These are phyloP conservation scores for Emmonsia crescens DNA, from an alignment of 2,329 filamentous ascomycete genomes.

Conservation along the genomic window DNA sequence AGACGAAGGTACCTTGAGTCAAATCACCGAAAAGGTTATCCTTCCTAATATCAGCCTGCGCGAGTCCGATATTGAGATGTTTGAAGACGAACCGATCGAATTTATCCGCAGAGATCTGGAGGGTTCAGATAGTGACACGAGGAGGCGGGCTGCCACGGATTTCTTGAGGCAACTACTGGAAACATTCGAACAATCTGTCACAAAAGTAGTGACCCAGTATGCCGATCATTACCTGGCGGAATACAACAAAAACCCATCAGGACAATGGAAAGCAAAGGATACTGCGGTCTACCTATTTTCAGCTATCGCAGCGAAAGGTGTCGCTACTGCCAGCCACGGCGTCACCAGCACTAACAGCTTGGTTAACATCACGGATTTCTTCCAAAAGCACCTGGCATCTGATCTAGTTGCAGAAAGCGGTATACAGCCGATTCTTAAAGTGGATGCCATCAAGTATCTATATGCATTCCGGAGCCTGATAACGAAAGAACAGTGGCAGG, in stretches of 20 bases:
- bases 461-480: constrained; percentile 95
- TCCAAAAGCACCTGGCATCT: constrained; percentile 82
- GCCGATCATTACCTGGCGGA: constrained; percentile 70
- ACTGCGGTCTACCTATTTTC: constrained; percentile 96
- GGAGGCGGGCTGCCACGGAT: constrained; percentile 84
- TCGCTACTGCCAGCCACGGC: constrained; percentile 75
- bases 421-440: constrained; percentile 78
- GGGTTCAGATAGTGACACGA: constrained; percentile 89
- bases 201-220: constrained; percentile 75
- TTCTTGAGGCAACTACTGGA: constrained; percentile 83
- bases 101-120: constrained; percentile 93
- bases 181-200: constrained; percentile 77
- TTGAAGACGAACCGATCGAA: constrained; percentile 97
- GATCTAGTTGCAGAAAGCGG: constrained; percentile 64
- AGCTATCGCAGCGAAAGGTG: constrained; percentile 84
- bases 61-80: constrained; percentile 88
- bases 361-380: constrained; percentile 87
- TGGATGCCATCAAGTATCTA: constrained; percentile 95
- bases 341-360: constrained; percentile 81
- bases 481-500: constrained; percentile 82
- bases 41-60: constrained; percentile 84
- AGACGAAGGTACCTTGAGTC: constrained; percentile 62
- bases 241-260: constrained; percentile 54
- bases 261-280: constrained; percentile 94
- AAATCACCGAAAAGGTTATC: constrained; percentile 93